Percentiles rank a stretch among this genome's conserved stretches.
Evolutionary conservation across 2,329 filamentous ascomycete species (phyloP).

Genomic region (Colletotrichum sp.): DNA sequence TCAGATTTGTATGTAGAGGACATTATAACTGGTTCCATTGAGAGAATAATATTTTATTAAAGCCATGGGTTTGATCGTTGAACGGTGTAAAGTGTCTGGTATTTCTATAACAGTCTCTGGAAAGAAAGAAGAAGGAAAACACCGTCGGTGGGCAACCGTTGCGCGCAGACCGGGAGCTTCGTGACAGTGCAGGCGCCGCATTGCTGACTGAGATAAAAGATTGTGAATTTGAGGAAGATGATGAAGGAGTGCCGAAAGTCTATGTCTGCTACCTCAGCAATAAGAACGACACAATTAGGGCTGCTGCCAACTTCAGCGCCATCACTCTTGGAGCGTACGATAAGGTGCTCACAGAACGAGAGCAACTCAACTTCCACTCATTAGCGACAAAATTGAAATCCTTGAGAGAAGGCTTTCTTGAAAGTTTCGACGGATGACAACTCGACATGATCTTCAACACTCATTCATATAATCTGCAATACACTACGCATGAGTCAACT

Average conservation of each 20-base stretch:
- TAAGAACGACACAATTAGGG: not conserved
- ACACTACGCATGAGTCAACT: rapidly evolving
- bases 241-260: not conserved
- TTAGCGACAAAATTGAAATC: not conserved
- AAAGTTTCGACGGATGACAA: rapidly evolving
- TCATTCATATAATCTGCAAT: not conserved
- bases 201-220: not conserved
- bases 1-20: not conserved
- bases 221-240: not conserved
- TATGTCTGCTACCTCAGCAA: rapidly evolving
- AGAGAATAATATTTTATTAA: not conserved
- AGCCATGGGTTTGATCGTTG: too few relatives aligned
- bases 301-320: not conserved
- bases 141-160: not conserved
- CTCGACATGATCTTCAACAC: not conserved
- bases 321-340: not conserved
- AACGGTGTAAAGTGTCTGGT: rapidly evolving
- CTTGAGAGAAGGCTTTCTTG: not conserved
- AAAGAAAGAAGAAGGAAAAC: not conserved
- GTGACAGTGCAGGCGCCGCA: not conserved
- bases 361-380: not conserved
- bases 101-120: not conserved
- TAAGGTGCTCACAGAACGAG: not conserved
- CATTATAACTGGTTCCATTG: too few relatives aligned
- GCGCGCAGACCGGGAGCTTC: not conserved